These are phyloP conservation scores for Apiotrichum porosum DNA, from an alignment of 1,284 basidiomycete species.

Conservation along the genomic window DNA sequence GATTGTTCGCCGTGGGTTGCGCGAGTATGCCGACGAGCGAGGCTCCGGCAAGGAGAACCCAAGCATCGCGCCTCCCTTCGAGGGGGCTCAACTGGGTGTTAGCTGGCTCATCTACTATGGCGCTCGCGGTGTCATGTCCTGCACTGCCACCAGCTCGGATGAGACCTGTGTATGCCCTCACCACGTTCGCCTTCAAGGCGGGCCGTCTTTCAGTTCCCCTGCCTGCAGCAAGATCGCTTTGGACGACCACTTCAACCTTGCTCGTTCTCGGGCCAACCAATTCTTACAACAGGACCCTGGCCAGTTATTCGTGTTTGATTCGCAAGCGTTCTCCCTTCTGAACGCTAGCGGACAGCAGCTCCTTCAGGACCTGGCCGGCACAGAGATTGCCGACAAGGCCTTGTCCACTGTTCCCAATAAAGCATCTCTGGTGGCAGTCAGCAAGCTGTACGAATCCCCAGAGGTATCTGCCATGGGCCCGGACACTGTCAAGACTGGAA, in stretches of 20 bases:
- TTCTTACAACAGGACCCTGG: background rate
- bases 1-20: background rate
- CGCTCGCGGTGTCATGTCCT: background rate
- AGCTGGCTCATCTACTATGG: background rate
- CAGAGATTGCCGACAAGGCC: background rate
- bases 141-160: background rate
- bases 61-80: background rate
- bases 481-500: too few species aligned
- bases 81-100: background rate
- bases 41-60: background rate
- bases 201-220: background rate
- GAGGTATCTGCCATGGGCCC: too few species aligned
- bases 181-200: background rate
- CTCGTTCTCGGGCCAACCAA: background rate
- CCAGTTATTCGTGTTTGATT: background rate
- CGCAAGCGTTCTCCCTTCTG: background rate
- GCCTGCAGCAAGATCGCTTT: background rate
- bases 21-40: background rate
- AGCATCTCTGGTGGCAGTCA: too few species aligned
- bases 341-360: background rate
- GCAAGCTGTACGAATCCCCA: too few species aligned
- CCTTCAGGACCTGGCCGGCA: background rate
- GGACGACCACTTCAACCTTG: constrained; percentile 1
- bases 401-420: too few species aligned
- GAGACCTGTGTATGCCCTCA: background rate